Conservation (phyloP, 192 early-diverging fungal genomes). For the Coemansia javaensis region DNA sequence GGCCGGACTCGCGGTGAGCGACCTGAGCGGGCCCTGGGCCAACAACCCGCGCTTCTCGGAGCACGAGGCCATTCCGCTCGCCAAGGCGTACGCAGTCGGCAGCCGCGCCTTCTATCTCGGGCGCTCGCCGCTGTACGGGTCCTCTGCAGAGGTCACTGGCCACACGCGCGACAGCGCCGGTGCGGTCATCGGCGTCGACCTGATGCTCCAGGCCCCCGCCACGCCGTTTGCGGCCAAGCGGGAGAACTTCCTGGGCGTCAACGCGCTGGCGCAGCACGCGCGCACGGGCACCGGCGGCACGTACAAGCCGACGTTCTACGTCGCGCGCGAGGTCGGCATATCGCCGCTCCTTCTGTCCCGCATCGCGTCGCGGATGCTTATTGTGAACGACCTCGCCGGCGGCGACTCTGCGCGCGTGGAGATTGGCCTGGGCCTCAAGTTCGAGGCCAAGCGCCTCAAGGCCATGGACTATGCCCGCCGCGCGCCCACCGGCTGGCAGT, state of each 20-base stretch:
- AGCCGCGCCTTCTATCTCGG: conserved; percentile 81
- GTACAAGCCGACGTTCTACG: conserved; percentile 61
- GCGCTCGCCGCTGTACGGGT: conserved; percentile 62
- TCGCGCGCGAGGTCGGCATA: conserved; percentile 65
- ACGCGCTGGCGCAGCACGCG: conserved; percentile 12
- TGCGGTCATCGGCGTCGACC: conserved; percentile 14
- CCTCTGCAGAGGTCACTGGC: conserved; percentile 61
- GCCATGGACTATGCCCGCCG: conserved; percentile 86
- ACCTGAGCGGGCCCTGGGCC: conserved; percentile 36
- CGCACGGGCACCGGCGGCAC: conserved; percentile 17
- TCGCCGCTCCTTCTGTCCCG: conserved; percentile 70
- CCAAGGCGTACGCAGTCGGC: conserved; percentile 65
- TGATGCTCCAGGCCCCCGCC: conserved; percentile 27
- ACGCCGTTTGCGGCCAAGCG: conserved; percentile 10
- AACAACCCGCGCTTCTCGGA: conserved; percentile 69
- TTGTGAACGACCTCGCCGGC: conserved; percentile 53
- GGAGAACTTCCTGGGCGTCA: conserved; percentile 36
- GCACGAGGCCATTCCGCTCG: conserved; percentile 60
- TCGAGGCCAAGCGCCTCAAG: conserved; percentile 80
- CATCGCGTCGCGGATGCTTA: conserved; percentile 71
- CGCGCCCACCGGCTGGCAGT: conserved; percentile 77
- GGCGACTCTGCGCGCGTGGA: conserved; percentile 58
- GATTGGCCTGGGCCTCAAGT: conserved; percentile 87
- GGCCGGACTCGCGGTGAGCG: conserved; percentile 47
- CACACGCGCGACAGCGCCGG: conserved; percentile 37